Conservation (phyloP, 202 grass and related monocot species). For the Schoenoplectus tabernaemontani region DNA sequence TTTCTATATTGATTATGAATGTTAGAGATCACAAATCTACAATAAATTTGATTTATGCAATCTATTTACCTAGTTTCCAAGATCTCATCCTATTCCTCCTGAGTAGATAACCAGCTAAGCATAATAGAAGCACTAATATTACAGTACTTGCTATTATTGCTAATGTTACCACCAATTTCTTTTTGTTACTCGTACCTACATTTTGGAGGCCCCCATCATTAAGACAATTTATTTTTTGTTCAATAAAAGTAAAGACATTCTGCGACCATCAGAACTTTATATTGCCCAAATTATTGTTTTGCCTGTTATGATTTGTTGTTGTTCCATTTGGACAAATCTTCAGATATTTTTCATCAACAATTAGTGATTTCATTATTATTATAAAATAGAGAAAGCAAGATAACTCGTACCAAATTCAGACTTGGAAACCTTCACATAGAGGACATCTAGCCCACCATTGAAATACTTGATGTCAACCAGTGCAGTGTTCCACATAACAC, state of each 20-base stretch:
- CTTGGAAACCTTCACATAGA: slow-evolving; percentile 48
- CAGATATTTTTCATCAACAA: background rate
- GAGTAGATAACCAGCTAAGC: slow-evolving; percentile 13
- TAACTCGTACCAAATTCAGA: slow-evolving; percentile 45
- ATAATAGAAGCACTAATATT: slow-evolving; percentile 32
- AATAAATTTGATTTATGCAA: background rate
- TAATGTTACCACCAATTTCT: background rate
- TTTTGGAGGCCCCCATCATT: too few species aligned
- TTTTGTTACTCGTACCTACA: background rate
- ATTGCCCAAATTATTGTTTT: background rate
- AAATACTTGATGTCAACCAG: slow-evolving; percentile 43
- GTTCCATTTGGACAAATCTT: background rate
- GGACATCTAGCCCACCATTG: slow-evolving; percentile 27
- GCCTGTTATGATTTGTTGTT: background rate
- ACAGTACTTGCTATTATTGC: background rate
- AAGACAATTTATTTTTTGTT: background rate
- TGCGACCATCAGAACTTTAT: background rate
- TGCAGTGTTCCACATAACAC: slow-evolving; percentile 44
- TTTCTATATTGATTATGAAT: background rate
- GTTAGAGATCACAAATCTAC: background rate
- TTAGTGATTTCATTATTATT: background rate
- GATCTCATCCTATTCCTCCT: slow-evolving; percentile 26
- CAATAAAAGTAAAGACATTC: background rate
- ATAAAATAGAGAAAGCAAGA: background rate
- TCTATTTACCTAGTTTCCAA: background rate